These are phyloP conservation scores for Paragyromitra xinjiangensis DNA, from an alignment of 495 filamentous ascomycete species.

Conservation along the genomic window DNA sequence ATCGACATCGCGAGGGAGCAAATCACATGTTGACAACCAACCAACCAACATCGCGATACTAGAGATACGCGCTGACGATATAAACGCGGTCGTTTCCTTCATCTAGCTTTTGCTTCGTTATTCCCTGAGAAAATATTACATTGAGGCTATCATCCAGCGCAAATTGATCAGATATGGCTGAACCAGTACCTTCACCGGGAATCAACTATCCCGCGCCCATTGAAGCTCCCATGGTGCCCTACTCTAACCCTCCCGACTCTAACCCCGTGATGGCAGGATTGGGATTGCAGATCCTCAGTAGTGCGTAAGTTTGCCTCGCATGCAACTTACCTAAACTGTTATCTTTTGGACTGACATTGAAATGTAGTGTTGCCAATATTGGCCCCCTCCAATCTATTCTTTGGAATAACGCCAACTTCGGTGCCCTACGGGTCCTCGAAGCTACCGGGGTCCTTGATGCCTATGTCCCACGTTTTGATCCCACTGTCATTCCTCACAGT, in stretches of 20 bases:
- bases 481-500: slow-evolving; percentile 75
- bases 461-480: slow-evolving; percentile 75
- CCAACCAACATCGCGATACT: background rate
- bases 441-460: slow-evolving; percentile 61
- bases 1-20: background rate
- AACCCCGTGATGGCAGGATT: slow-evolving; percentile 67
- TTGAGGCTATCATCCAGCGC: background rate
- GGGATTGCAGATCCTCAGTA: slow-evolving; percentile 64
- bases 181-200: slow-evolving; percentile 18
- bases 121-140: background rate
- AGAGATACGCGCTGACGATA: background rate
- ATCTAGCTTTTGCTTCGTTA: background rate
- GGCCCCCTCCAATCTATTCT: slow-evolving; percentile 67
- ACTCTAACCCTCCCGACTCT: slow-evolving; percentile 62
- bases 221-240: slow-evolving; percentile 55
- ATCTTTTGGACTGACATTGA: background rate
- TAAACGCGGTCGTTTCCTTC: background rate
- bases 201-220: slow-evolving; percentile 53
- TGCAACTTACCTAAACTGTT: background rate
- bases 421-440: slow-evolving; percentile 65
- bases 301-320: slow-evolving; percentile 60
- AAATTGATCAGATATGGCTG: slow-evolving; percentile 27
- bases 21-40: slow-evolving; percentile 4
- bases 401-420: slow-evolving; percentile 82
- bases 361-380: slow-evolving; percentile 65